Base-by-base conservation (phyloP, 2,329 filamentous ascomycete species). In the Furcasterigmium sp. region DNA sequence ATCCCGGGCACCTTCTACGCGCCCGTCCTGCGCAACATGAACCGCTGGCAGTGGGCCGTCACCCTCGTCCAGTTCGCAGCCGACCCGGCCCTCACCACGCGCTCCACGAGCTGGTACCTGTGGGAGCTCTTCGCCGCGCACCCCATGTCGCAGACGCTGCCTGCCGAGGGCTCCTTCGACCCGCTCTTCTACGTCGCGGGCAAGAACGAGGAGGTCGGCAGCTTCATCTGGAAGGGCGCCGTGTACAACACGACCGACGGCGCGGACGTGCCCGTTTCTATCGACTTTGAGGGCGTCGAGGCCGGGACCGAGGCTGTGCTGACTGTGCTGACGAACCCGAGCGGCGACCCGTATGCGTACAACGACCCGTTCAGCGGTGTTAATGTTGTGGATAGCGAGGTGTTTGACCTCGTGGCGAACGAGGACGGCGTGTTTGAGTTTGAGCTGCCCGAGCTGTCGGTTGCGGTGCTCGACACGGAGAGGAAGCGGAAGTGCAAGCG, bases 401-500 rank as follows among this genome's bases (percentile, higher is more conserved):
- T 56, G 10, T n/a, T n/a, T n/a, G n/a, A n/a, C n/a, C n/a, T 26
- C 23, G 23, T 26, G 23, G 73, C 70, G 3, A 67, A 64, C 14
- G 52, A 56, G 3, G 60, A 67, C 20, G 78, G 78, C 3, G 56
- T 52, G 2, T 79, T 81, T 50, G 58, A 58, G 35, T 81, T 81
- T 51, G 63, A 55, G 20, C 46, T 82, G 53, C 77, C 76, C 0
- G 62, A 75, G 49, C 58, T 79, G 45, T 79, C 75, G 50, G 69
- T 82, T 39, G 76, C 75, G 13, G 70, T 82, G 3, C 53, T 82
- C 41, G 73, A 78, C 41, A 70, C 68, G n/a, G n/a, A n/a, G n/a
- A n/a, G n/a, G n/a, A n/a, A n/a, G n/a, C n/a, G n/a, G n/a, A n/a
- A n/a, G n/a, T n/a, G n/a, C n/a, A n/a, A n/a, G n/a, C n/a, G n/a